Percentiles rank a stretch among this genome's conserved stretches.
Evolutionary conservation across 2,329 filamentous ascomycete species (phyloP).

Genomic region (Xylariales sp.): DNA sequence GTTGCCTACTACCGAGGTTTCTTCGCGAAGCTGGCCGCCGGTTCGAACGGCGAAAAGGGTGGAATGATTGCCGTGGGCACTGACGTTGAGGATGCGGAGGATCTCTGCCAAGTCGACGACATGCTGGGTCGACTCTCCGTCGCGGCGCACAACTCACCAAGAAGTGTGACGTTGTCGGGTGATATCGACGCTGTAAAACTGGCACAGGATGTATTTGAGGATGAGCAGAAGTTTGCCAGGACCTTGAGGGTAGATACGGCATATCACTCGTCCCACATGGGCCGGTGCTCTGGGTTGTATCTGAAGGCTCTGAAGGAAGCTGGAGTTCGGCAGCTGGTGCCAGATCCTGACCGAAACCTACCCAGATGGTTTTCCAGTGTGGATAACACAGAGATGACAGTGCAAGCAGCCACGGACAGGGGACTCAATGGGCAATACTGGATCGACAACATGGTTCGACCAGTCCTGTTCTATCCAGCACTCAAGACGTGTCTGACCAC

Average conservation of each 20-base stretch:
- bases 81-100: slow-evolving; percentile 22
- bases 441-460: slow-evolving; percentile 14
- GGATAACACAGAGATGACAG: slow-evolving; percentile 2
- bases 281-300: slow-evolving; percentile 4
- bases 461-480: slow-evolving; percentile 20
- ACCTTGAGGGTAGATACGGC: slow-evolving; percentile 29
- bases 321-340: neutral
- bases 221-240: slow-evolving; percentile 15
- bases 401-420: neutral
- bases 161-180: slow-evolving; percentile 23
- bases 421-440: slow-evolving; percentile 13
- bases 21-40: neutral
- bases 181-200: slow-evolving; percentile 17
- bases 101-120: slow-evolving; percentile 4
- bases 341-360: neutral
- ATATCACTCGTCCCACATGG: slow-evolving; percentile 34
- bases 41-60: slow-evolving; percentile 14
- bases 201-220: slow-evolving; percentile 9
- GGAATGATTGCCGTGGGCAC: slow-evolving; percentile 36
- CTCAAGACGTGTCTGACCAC: neutral
- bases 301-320: slow-evolving; percentile 2
- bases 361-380: slow-evolving; percentile 14
- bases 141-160: slow-evolving; percentile 23
- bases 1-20: slow-evolving; percentile 20
- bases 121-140: slow-evolving; percentile 18